Evolutionary conservation across 2,329 filamentous ascomycete genomes (phyloP), one percentile per base, ranked within the genome.

Genomic region (Tympanopsis confertula): DNA sequence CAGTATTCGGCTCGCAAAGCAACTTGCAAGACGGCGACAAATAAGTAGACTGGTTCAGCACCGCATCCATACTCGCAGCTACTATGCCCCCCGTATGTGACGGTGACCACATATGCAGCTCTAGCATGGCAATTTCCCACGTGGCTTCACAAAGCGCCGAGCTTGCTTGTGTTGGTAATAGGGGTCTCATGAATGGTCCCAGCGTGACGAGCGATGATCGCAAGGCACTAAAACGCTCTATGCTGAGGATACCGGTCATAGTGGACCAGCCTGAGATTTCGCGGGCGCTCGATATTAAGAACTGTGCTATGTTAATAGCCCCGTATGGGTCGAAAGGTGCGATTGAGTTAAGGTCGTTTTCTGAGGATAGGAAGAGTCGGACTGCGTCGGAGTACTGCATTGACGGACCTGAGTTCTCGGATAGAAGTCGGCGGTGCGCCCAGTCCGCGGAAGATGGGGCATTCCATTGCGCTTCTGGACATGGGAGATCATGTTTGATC

Each of bases 401-500:
- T 35, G 38, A 41, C 20, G 13, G 37, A 17, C 30, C 35, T n/a
- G 44, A 35, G 7, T 41, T 37, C 19, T 26, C 39, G n/a, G 47
- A 40, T 22, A 50, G 39, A 12, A 59, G 39, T 39, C 50, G 46
- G 12, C 47, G 46, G 39, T 59, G 55, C 10, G 56, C 55, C 46
- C 58, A 55, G 20, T 58, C 52, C 1, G 49, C 50, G 5, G 59
- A 48, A 2, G 60, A 57, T 2, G 51, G 40, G 2, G 62, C 59
- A 3, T 38, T 42, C 62, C 62, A 66, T 38, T 51, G 50, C 13
- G 51, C 50, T 35, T 53, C 50, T 0, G 58, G 54, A 35, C 57
- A 63, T 1, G 62, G 62, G 3, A 66, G 47, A 13, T 61, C 55
- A 38, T 64, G 58, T 41, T 64, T 65, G 42, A 66, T 57, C 47